Evolutionary conservation across 1,284 basidiomycete species (phyloP).

Genomic region (Anthracocystis setariae): DNA sequence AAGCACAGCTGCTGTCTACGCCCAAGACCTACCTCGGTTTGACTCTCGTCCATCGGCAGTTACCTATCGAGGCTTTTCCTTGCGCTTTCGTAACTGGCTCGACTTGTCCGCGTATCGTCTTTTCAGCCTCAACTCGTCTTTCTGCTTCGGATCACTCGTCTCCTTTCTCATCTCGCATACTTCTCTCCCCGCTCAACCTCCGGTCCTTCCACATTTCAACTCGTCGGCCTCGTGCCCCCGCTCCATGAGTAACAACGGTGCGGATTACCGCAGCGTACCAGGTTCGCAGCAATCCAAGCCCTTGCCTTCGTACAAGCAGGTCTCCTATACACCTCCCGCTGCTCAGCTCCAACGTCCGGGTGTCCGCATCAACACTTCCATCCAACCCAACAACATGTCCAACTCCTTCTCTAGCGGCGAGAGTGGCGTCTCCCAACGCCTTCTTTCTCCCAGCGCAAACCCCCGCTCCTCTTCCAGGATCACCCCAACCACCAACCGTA

Average conservation of each 20-base stretch:
- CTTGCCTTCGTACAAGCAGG: constrained; percentile 42
- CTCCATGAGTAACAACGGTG: constrained; percentile 20
- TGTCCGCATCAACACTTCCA: constrained; percentile 1
- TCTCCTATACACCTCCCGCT: constrained; percentile 20
- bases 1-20: not conserved
- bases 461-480: constrained; percentile 7
- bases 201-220: not conserved
- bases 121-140: no score
- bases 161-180: no score
- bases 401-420: constrained; percentile 43
- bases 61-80: no score
- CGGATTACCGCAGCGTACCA: constrained; percentile 22
- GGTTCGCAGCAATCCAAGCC: constrained; percentile 8
- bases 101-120: no score
- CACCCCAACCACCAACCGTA: constrained; percentile 1
- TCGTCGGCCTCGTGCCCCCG: not conserved
- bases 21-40: not conserved
- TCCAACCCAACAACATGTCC: constrained; percentile 20
- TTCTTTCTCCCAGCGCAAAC: constrained; percentile 14
- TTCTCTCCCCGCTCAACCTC: not conserved
- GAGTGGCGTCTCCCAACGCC: constrained; percentile 24
- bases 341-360: constrained; percentile 14
- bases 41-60: not conserved
- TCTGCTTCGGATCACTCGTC: no score
- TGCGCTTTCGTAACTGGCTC: no score